A percentile compares a stretch with the other conserved stretches of the same genome.
These are phyloP conservation scores for Cladosporium austrohemisphaericum DNA, from an alignment of 2,329 filamentous ascomycete species.

Conservation along the genomic window DNA sequence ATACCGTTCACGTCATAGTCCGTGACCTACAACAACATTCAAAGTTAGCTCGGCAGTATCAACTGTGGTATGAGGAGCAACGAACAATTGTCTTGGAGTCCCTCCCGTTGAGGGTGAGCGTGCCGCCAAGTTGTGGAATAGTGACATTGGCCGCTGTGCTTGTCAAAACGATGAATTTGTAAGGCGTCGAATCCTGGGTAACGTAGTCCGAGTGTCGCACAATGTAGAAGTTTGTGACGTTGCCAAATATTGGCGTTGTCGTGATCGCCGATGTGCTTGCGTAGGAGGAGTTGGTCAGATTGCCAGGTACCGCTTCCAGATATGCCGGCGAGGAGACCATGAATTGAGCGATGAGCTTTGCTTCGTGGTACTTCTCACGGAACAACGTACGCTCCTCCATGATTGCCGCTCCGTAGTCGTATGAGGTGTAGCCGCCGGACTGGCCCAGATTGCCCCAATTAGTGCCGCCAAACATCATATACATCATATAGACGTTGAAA, in stretches of 20 bases:
- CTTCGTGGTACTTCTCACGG: slow-evolving; percentile 74
- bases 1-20: slow-evolving; percentile 61
- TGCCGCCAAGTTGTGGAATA: slow-evolving; percentile 57
- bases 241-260: slow-evolving; percentile 60
- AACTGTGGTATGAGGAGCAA: neutral
- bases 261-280: slow-evolving; percentile 52
- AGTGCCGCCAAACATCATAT: slow-evolving; percentile 70
- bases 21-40: slow-evolving; percentile 41
- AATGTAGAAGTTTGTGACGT: slow-evolving; percentile 60
- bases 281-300: slow-evolving; percentile 49
- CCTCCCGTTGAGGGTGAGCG: slow-evolving; percentile 56
- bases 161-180: slow-evolving; percentile 60
- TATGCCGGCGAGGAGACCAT: slow-evolving; percentile 69
- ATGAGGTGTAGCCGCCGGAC: slow-evolving; percentile 55
- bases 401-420: slow-evolving; percentile 62
- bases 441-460: slow-evolving; percentile 62
- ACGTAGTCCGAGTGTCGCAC: slow-evolving; percentile 61
- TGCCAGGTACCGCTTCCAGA: slow-evolving; percentile 55
- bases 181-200: slow-evolving; percentile 54
- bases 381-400: slow-evolving; percentile 64
- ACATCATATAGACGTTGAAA: slow-evolving; percentile 71
- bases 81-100: slow-evolving; percentile 64
- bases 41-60: neutral
- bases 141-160: slow-evolving; percentile 55
- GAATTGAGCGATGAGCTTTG: slow-evolving; percentile 74